Base-by-base conservation (phyloP, 108 stramenopile genomes). In the Nitzschia sp. region DNA sequence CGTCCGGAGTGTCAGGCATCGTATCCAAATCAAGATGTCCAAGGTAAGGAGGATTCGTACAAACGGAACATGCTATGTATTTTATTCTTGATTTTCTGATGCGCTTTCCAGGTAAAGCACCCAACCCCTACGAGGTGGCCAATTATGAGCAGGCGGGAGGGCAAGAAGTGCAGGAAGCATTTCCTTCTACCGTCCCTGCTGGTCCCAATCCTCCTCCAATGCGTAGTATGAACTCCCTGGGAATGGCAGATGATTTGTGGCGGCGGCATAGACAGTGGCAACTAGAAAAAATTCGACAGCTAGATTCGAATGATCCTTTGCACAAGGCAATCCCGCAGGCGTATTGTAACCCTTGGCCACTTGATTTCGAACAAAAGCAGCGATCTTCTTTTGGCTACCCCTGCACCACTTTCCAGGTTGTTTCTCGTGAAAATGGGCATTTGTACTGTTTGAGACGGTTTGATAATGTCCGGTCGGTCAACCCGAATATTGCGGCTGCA, bases 361-460 rank as follows among this genome's bases (percentile, higher is more conserved):
- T 74, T 17, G 64, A 64, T 69, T 41, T 60, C 37, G 58, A 44
- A 37, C 56, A 77, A 29, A 42, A 37, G 14, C 48, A 51, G 60
- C 73, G 90, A 38, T 86, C 84, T 8, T 87, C 88, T 1, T 92
- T 92, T 75, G 91, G 91, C 24, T 89, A 92, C 69, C 91, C 88
- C 43, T 75, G 82, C 0, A 37, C 65, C 10, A 62, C 79, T 6
- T 92, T 88, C 40, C 80, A 86, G 37, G 91, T 89, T 1, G 82
- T 81, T 0, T 83, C 80, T 11, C 75, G 85, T 10, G 78, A 87
- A 8, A 88, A 89, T 64, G 95, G 94, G 0, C 61, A 80, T 62
- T 68, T 87, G 44, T 97, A 92, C 77, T 86, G 79, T 22, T 71
- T 95, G 10, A 80, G 96, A 17, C 80, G 96, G 51, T 88, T 95